Evolutionary conservation across 805 yeast genomes (phyloP).

Genomic region (Schwanniomyces pseudopolymorphus): DNA sequence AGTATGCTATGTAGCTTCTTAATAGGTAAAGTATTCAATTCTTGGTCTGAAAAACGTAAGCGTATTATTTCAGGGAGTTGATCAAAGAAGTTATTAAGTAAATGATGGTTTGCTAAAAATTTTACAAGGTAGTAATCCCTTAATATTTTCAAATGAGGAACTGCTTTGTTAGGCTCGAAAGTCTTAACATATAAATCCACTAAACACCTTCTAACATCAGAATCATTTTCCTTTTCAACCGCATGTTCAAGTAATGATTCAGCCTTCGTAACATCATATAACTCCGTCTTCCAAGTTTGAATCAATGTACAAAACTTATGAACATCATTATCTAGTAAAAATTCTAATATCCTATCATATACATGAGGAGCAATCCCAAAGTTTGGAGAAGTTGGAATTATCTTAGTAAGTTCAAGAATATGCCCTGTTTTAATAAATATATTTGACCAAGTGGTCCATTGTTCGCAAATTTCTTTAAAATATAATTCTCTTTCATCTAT

Average conservation of each 20-base stretch:
- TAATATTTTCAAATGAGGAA: conserved; percentile 57
- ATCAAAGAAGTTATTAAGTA: conserved; percentile 50
- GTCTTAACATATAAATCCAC: conserved; percentile 56
- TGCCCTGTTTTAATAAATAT: conserved; percentile 51
- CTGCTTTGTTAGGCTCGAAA: conserved; percentile 61
- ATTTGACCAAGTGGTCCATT: conserved; percentile 69
- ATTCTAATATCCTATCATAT: conserved; percentile 45
- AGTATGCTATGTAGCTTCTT: conserved; percentile 40
- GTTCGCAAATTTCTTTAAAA: conserved; percentile 22
- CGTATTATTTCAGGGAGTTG: conserved; percentile 53
- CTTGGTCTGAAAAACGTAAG: conserved; percentile 36
- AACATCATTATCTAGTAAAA: conserved; percentile 37
- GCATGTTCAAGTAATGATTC: conserved; percentile 47
- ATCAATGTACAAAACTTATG: conserved; percentile 43
- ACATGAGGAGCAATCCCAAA: conserved; percentile 30
- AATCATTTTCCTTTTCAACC: conserved; percentile 28
- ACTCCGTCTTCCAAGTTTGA: conserved; percentile 54
- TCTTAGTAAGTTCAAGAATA: conserved; percentile 44
- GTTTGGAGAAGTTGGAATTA: conserved; percentile 52
- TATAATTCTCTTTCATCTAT: conserved; percentile 17
- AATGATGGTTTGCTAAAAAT: conserved; percentile 61
- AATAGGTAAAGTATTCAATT: conserved; percentile 41
- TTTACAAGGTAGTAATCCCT: conserved; percentile 55
- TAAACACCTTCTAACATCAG: conserved; percentile 40
- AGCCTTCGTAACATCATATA: conserved; percentile 49